Evolutionary conservation across 495 filamentous ascomycete genomes (phyloP).

Genomic region (Lophiotrema nucula): DNA sequence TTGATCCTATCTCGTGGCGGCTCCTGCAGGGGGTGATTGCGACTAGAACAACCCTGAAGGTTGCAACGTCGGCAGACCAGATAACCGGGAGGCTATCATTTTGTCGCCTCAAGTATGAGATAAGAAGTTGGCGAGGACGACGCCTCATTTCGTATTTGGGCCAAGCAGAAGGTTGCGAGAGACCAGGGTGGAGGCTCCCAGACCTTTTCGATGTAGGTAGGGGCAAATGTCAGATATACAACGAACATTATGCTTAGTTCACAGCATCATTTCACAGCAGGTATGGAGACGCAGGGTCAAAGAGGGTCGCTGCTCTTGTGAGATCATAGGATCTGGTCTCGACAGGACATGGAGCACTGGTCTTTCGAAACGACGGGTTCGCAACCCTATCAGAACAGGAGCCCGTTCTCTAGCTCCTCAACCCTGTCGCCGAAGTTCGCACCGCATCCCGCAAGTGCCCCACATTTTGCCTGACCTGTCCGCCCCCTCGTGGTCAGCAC

Average conservation of each 20-base stretch:
- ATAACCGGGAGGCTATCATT: neutral
- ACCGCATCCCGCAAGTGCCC: neutral
- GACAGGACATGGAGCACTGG: neutral
- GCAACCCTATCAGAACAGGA: neutral
- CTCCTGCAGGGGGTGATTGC: too few relatives aligned
- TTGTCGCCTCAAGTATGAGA: neutral
- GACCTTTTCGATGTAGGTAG: neutral
- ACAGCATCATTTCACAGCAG: neutral
- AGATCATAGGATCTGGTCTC: neutral
- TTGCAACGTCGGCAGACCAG: neutral
- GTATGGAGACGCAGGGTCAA: neutral
- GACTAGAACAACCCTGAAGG: too few relatives aligned
- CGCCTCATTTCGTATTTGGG: constrained; percentile 7
- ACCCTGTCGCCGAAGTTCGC: neutral
- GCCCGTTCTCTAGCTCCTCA: constrained; percentile 2
- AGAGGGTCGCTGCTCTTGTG: neutral
- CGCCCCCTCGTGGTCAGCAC: neutral
- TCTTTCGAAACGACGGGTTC: neutral
- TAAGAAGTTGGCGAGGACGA: constrained; percentile 2
- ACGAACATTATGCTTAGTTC: neutral
- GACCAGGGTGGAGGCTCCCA: neutral
- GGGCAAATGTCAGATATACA: neutral
- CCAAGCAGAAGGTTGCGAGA: neutral
- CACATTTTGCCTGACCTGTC: too few relatives aligned
- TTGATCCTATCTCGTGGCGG: neutral